phyloP scores from a whole-genome alignment of 176 grass and related monocot species.

The Zea luxurians region DNA sequence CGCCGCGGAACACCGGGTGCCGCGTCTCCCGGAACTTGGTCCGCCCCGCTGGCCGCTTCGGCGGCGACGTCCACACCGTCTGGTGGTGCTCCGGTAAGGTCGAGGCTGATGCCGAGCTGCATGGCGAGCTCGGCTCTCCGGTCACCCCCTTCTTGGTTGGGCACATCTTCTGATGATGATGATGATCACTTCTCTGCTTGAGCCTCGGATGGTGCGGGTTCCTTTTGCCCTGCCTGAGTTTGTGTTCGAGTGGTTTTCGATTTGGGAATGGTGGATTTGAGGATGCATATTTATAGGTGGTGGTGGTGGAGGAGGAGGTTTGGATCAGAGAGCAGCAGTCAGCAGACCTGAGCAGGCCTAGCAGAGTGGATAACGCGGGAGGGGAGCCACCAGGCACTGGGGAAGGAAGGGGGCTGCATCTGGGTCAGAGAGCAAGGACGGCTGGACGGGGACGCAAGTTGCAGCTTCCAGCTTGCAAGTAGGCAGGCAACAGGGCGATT shows the following conservation, averaged over 20 bases:
- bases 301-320: not conserved
- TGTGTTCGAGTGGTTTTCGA: not conserved
- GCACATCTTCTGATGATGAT: conserved; percentile 2
- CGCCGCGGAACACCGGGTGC: conserved; percentile 53
- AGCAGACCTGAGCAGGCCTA: not conserved
- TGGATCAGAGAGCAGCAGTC: not conserved
- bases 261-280: conserved; percentile 9
- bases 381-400: not conserved
- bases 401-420: conserved; percentile 6
- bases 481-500: not conserved
- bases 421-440: not conserved
- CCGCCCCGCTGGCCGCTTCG: conserved; percentile 14
- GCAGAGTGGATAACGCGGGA: conserved; percentile 8
- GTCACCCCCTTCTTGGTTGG: conserved; percentile 41
- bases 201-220: not conserved
- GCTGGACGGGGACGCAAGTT: not conserved
- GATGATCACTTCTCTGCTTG: not conserved
- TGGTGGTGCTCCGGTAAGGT: conserved; percentile 15
- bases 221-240: not conserved
- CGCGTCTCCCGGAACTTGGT: conserved; percentile 64
- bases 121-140: not conserved
- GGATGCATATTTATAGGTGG: conserved; percentile 38
- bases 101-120: not conserved
- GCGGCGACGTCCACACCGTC: conserved; percentile 13
- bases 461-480: not conserved